Conservation (phyloP, 306 rosid genomes). For the Amphicarpaea edgeworthii region DNA sequence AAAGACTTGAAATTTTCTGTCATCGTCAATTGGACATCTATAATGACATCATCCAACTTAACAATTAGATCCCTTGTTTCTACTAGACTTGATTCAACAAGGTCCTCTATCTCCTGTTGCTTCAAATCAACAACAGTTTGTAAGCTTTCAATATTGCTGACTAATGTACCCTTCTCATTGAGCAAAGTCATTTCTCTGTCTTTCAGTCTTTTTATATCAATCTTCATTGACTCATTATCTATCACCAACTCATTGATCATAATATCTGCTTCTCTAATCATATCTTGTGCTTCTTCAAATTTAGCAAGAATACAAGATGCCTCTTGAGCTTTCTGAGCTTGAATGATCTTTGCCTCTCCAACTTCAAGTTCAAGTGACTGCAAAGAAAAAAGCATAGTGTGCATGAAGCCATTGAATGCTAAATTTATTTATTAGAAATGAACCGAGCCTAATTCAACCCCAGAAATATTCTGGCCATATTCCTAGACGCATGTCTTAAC, state of each 20-base stretch:
- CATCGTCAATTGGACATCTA: conserved; percentile 62
- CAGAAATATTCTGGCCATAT: neutral
- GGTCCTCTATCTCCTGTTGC: conserved; percentile 59
- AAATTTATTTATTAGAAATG: conserved; percentile 4
- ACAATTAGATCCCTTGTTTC: conserved; percentile 64
- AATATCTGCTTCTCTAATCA: conserved; percentile 79
- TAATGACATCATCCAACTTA: conserved; percentile 65
- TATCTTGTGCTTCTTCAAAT: conserved; percentile 87
- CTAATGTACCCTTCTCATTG: conserved; percentile 59
- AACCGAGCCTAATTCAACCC: neutral
- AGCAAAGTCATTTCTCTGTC: conserved; percentile 51
- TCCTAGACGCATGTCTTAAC: neutral
- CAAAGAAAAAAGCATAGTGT: conserved; percentile 15
- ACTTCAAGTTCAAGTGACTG: conserved; percentile 83
- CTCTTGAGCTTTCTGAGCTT: conserved; percentile 77
- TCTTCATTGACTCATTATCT: conserved; percentile 80
- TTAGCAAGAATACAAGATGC: conserved; percentile 77
- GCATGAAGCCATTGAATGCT: conserved; percentile 21
- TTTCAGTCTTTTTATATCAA: conserved; percentile 62
- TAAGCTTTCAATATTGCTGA: conserved; percentile 68
- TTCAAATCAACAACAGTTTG: conserved; percentile 59
- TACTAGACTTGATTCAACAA: conserved; percentile 59
- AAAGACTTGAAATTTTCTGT: conserved; percentile 57
- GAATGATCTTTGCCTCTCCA: conserved; percentile 70
- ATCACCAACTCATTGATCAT: conserved; percentile 77